Evolutionary conservation across 805 yeast genomes (phyloP), one percentile per base, ranked within the genome.

Genomic region (Lachancea sp.): DNA sequence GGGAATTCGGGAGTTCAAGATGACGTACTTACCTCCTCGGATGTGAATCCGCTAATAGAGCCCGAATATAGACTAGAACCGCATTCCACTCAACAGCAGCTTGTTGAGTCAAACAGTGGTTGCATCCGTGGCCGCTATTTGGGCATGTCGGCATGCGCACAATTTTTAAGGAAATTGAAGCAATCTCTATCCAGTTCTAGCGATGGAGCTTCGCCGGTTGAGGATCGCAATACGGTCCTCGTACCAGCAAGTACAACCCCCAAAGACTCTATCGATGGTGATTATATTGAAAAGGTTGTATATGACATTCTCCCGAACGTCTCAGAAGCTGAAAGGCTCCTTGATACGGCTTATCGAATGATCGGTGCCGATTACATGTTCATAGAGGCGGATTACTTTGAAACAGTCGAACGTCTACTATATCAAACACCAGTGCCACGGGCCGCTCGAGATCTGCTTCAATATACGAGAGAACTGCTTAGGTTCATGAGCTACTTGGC

Each of bases 341-440:
- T 49, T 8, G 25, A 38, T 8, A 36, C 43, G 9, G 49, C 48
- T 9, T 34, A 29, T 4, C 34, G 29, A 21, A 39, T 41, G 9
- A 48, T 50, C 34, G 54, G 50, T 16, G 49, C 51, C 5, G 54
- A 50, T 38, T 50, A 50, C 36, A 37, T 50, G 47, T 50, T 38
- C 33, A 41, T 50, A 18, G 51, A 50, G 17, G 24, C 39, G 4
- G 40, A 39, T 20, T 50, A 50, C 31, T 37, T 34, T 18, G 38
- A 30, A 5, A 28, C 22, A 17, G 21, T 40, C 24, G 34, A 43
- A 24, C 45, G 24, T 13, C 23, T 42, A 11, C 33, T 45, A 8
- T 49, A 46, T 36, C n/a, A 31, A 15, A 11, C 25, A 13, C 12
- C 16, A 17, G 22, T 24, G 3, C 36, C 35, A 2, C 25, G 16